These are phyloP conservation scores for Porogramme epimiltina DNA, from an alignment of 1,284 basidiomycete genomes.

Conservation along the genomic window DNA sequence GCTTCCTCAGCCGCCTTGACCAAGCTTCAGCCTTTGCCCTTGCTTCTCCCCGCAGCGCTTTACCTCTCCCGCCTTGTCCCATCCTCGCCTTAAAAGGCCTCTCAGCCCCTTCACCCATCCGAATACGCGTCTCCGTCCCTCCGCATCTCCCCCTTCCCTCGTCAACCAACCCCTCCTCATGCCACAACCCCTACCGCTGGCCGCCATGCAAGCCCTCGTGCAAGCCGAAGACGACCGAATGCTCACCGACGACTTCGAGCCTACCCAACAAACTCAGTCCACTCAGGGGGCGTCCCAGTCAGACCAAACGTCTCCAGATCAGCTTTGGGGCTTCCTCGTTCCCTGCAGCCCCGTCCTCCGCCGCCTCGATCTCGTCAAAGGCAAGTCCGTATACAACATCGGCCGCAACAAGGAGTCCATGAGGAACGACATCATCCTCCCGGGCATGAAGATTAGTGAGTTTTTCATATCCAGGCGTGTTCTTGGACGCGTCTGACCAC, in stretches of 20 bases:
- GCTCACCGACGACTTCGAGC: background rate
- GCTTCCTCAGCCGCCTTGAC: too few species aligned
- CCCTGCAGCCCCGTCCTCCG: constrained; percentile 1
- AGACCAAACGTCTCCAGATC: background rate
- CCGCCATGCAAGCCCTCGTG: background rate
- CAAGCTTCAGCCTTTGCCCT: too few species aligned
- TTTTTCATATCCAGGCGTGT: background rate
- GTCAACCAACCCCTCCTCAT: too few species aligned
- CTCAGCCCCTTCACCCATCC: too few species aligned
- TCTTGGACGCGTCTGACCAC: background rate
- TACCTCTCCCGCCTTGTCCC: too few species aligned
- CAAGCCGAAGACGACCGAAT: background rate
- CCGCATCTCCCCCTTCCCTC: too few species aligned
- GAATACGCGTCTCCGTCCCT: too few species aligned
- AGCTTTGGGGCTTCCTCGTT: constrained; percentile 5
- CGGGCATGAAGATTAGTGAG: constrained; percentile 3
- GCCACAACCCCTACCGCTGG: too few species aligned
- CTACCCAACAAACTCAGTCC: background rate
- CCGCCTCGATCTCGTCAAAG: constrained; percentile 5
- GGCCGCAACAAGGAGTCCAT: background rate
- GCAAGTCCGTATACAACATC: background rate
- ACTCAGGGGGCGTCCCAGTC: constrained; percentile 4
- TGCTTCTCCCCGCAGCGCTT: too few species aligned
- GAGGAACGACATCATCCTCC: constrained; percentile 2
- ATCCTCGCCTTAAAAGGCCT: too few species aligned